These are phyloP conservation scores for Sporothrix mexicana DNA, from an alignment of 2,329 filamentous ascomycete species.

Conservation along the genomic window DNA sequence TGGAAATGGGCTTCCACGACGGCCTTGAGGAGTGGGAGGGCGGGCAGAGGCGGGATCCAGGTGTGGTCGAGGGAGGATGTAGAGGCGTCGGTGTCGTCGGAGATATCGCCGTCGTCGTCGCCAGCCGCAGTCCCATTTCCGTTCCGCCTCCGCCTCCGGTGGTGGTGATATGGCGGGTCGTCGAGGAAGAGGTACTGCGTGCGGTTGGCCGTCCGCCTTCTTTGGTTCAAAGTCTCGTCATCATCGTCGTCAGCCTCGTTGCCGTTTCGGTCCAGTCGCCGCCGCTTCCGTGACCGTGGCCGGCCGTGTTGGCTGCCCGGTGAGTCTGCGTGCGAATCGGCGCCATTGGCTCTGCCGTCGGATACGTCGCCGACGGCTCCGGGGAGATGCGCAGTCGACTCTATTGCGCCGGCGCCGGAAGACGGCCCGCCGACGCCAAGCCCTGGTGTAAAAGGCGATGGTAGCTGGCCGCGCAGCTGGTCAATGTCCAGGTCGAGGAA, in stretches of 20 bases:
- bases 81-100: neutral
- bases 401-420: neutral
- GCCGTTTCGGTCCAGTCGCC: constrained; percentile 2
- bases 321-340: neutral
- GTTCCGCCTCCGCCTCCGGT: neutral
- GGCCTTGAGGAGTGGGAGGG: constrained; percentile 38
- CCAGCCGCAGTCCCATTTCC: neutral
- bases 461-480: constrained; percentile 26
- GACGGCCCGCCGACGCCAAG: neutral
- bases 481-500: constrained; percentile 29
- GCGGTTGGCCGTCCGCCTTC: neutral
- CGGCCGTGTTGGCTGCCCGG: constrained; percentile 24
- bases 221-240: neutral
- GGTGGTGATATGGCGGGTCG: constrained; percentile 15
- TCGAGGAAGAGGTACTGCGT: constrained; percentile 28
- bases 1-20: constrained; percentile 44
- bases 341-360: constrained; percentile 17
- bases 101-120: neutral
- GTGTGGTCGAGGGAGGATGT: constrained; percentile 20
- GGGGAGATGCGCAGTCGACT: neutral
- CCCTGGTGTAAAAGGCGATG: constrained; percentile 9
- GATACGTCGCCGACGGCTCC: neutral
- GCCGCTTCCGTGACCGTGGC: constrained; percentile 29
- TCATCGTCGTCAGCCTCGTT: neutral
- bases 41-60: constrained; percentile 30